Evolutionary conservation across 192 early-diverging fungal species (phyloP), one percentile per base, ranked within the genome.

Genomic region (Umbelopsis sp.): DNA sequence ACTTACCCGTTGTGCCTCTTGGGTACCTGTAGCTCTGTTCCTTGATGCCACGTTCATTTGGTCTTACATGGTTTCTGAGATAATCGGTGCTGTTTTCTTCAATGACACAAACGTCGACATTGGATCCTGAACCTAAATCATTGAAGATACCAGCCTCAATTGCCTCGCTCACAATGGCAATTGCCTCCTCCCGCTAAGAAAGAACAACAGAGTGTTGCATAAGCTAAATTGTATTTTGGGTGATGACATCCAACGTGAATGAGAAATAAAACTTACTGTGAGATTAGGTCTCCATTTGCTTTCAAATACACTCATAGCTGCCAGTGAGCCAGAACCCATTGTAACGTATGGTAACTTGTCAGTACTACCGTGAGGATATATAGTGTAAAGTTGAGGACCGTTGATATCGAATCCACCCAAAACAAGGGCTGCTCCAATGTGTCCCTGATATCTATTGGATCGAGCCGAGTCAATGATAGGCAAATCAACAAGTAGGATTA

Each of bases 71-170:
- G 82, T 94, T 93, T 26, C 95, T 89, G 25, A 94, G 85, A 59
- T 92, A 89, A 59, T 99, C 96, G 31, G 90, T 89, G 45, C 86
- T 88, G 73, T 84, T 92, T 77, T 93, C 92, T 65, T 90, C 93
- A 77, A 99, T 96, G 8, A 99, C 92, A 67, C 87, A 90, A 1
- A 97, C 88, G 82, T 99, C 96, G 54, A 99, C 96, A 78, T 97
- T 98, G 32, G 91, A 94, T 66, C 97, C 97, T 51, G 97, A 99
- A 72, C 97, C 97, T 38, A 98, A 79, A 80, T 99, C 97, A 83
- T 99, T 98, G 84, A 99, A 99, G 70, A 99, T 95, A 90, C 97
- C 97, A 16, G 96, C 92, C 79, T 93, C 90, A 78, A 99, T 95
- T 52, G 96, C 95, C 59, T 97, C 93, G 68, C 92, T 91, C 11